These are phyloP conservation scores for Amorphotheca resinae DNA, from an alignment of 495 filamentous ascomycete genomes.

Conservation along the genomic window DNA sequence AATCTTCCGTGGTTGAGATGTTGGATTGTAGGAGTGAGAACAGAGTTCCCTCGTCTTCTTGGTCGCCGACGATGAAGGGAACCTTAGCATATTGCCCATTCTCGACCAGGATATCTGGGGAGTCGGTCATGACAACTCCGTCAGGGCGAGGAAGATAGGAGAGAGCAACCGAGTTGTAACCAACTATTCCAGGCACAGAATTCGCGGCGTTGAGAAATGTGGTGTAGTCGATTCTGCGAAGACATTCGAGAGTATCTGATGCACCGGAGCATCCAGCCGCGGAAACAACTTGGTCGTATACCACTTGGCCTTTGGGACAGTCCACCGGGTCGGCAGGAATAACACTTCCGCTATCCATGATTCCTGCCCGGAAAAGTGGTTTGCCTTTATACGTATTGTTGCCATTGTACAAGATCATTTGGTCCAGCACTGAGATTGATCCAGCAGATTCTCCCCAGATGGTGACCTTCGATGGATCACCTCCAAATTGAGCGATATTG, in stretches of 20 bases:
- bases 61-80: constrained; percentile 46
- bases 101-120: constrained; percentile 38
- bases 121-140: constrained; percentile 40
- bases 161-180: constrained; percentile 49
- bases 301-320: constrained; percentile 43
- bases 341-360: constrained; percentile 53
- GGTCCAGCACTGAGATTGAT: constrained; percentile 55
- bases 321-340: constrained; percentile 53
- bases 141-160: constrained; percentile 57
- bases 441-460: constrained; percentile 31
- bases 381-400: constrained; percentile 57
- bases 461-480: constrained; percentile 29
- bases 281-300: constrained; percentile 51
- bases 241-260: constrained; percentile 47
- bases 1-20: constrained; percentile 40
- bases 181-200: constrained; percentile 50
- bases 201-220: constrained; percentile 52
- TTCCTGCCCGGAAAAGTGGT: constrained; percentile 51
- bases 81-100: constrained; percentile 38
- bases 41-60: constrained; percentile 48
- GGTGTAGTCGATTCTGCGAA: constrained; percentile 44
- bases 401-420: constrained; percentile 57
- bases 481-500: constrained; percentile 34
- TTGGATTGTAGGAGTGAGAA: constrained; percentile 52
- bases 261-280: constrained; percentile 45